These are phyloP conservation scores for Penicillium sp. DNA, from an alignment of 2,329 filamentous ascomycete genomes.

Conservation along the genomic window DNA sequence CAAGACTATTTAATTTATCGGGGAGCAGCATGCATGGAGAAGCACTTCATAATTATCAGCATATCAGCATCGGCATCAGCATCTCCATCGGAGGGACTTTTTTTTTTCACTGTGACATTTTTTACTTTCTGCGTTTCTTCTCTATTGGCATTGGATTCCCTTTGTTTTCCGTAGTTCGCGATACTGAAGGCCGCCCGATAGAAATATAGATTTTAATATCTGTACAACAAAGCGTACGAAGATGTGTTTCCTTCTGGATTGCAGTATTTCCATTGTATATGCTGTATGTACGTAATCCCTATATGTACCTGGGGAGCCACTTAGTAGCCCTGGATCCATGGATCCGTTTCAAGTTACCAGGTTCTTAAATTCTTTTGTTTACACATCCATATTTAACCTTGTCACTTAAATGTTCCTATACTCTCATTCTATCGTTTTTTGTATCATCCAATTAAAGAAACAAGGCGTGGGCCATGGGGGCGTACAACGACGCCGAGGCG, in stretches of 20 bases:
- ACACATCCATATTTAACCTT: neutral
- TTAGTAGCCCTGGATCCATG: conserved; percentile 1
- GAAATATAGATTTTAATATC: conserved; percentile 25
- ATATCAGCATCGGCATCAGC: conserved; percentile 27
- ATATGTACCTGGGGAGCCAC: neutral
- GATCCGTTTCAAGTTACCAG: neutral
- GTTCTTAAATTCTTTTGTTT: neutral
- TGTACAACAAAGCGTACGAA: conserved; percentile 9
- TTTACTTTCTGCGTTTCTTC: conserved; percentile 8
- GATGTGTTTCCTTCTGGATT: neutral
- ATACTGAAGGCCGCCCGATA: conserved; percentile 15
- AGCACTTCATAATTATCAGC: conserved; percentile 25
- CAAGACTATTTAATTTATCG: conserved; percentile 19
- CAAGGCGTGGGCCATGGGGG: neutral
- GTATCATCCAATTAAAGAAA: neutral
- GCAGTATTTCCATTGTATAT: neutral
- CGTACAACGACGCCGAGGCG: neutral
- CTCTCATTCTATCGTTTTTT: neutral
- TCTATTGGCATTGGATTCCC: conserved; percentile 20
- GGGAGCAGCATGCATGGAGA: conserved; percentile 15
- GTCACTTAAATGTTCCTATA: neutral
- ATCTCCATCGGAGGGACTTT: conserved; percentile 16
- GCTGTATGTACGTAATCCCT: neutral
- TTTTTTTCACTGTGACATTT: conserved; percentile 14
- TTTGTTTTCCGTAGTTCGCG: conserved; percentile 17